These are phyloP conservation scores for Meredithiella fracta DNA, from an alignment of 2,329 filamentous ascomycete genomes.

Conservation along the genomic window DNA sequence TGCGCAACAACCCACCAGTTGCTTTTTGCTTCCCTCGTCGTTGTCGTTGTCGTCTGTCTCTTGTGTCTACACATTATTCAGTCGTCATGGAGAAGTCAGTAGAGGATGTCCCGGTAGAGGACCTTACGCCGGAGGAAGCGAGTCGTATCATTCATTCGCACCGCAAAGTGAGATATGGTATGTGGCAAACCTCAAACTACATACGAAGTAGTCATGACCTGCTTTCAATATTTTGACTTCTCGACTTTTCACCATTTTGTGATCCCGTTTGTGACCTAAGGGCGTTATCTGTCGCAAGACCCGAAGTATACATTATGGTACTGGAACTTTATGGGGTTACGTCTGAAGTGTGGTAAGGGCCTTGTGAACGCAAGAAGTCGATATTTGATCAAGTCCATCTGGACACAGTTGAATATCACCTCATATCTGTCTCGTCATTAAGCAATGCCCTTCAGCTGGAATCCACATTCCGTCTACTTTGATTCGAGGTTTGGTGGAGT, in stretches of 20 bases:
- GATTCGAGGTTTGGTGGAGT: neutral
- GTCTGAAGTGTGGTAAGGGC: neutral
- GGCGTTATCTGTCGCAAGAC: neutral
- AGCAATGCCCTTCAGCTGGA: neutral
- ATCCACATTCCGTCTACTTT: neutral
- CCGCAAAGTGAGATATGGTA: conserved; percentile 52
- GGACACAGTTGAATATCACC: neutral
- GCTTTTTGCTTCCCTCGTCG: neutral
- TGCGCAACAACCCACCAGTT: neutral
- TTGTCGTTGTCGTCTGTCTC: neutral
- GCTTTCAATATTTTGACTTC: neutral
- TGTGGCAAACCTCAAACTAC: conserved; percentile 19
- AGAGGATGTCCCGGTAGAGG: conserved; percentile 32
- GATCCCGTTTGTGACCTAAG: neutral
- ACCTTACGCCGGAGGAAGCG: conserved; percentile 48
- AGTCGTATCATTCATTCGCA: conserved; percentile 54
- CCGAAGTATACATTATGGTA: neutral
- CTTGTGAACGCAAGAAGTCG: no score
- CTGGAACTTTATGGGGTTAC: neutral
- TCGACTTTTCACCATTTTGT: neutral
- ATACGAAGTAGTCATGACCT: neutral
- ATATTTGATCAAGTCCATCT: neutral
- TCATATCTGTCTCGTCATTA: neutral
- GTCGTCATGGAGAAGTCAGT: conserved; percentile 11
- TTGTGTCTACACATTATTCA: neutral